A percentile compares a stretch with the other conserved stretches of the same genome.
Evolutionary conservation across 139 green algal species (phyloP).

Genomic region (Chlamydomonas asymmetrica): DNA sequence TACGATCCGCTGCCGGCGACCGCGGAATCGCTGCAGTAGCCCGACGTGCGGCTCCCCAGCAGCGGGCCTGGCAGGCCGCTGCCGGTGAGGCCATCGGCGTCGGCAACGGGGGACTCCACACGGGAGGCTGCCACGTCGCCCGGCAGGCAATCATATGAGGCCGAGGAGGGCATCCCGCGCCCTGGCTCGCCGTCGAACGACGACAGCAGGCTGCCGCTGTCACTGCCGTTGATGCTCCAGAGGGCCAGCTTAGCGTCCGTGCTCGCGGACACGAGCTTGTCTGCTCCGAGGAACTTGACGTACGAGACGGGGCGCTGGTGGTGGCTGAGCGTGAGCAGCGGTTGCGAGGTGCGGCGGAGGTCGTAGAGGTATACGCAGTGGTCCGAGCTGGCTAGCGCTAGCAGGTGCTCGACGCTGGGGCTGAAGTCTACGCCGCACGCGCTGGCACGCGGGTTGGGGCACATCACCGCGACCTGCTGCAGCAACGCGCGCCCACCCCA

Average conservation of each 20-base stretch:
- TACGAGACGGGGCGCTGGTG: conserved; percentile 81
- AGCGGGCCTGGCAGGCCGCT: background rate
- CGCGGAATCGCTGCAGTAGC: too few species aligned
- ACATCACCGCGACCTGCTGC: conserved; percentile 44
- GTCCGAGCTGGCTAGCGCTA: conserved; percentile 83
- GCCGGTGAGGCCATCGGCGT: background rate
- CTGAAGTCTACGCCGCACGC: conserved; percentile 86
- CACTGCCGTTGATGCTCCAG: conserved; percentile 58
- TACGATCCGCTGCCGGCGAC: too few species aligned
- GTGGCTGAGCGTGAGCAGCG: conserved; percentile 48
- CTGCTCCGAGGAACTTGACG: conserved; percentile 70
- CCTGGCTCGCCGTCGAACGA: too few species aligned
- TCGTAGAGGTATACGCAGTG: conserved; percentile 78
- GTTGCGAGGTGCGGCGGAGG: conserved; percentile 45
- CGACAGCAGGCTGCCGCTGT: too few species aligned
- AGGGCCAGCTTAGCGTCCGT: conserved; percentile 82
- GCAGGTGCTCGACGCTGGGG: conserved; percentile 51
- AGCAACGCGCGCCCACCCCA: conserved; percentile 55
- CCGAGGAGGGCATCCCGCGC: too few species aligned
- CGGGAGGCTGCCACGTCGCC: background rate
- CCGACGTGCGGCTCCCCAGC: too few species aligned
- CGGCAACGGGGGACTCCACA: background rate
- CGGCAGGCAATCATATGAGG: background rate
- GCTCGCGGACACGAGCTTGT: conserved; percentile 75
- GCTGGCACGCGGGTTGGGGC: conserved; percentile 55